Base-by-base conservation (phyloP, 164 flowering plant species). In the Vitis amurensis region DNA sequence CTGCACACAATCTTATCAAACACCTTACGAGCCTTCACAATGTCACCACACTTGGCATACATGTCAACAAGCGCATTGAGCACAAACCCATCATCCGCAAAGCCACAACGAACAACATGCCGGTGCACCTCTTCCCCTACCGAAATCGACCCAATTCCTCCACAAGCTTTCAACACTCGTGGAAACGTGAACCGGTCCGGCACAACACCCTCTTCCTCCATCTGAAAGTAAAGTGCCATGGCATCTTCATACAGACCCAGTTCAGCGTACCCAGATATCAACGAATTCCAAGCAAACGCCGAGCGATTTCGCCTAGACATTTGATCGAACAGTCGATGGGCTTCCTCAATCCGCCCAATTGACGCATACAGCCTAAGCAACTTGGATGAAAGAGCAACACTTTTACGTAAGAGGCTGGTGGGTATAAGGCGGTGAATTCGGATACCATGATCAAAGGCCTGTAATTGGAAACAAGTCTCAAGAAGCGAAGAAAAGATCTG, bases 11-110 rank as follows among this genome's bases (percentile, higher is more conserved):
- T 89, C 49, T 66, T 75, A 59, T 88, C 82, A 63, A 92, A 94
- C 27, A 89, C 76, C 69, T 81, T 86, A 37, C 91, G 67, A n/a
- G 97, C 97, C 76, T 78, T 86, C 13, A 83, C 88, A 74, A 94
- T 89, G 79, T 91, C 91, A 4, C 98, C 98, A 29, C 97, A 92
- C 64, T 92, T 94, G 2, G 97, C 90, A 71, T 92, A 94, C 97
- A 92, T 91, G 61, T 88, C 93, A 30, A 92, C 90, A 29, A 92
- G 88, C 0, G 92, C 92, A 76, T 92, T 92, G 9, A 80, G 82
- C 47, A 89, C 93, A 66, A 82, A 88, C 53, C 69, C 81, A 73
- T 92, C 87, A 52, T 55, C 47, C 2, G 59, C 81, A 72, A 87
- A 89, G 2, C 98, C 97, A 50, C 67, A 71, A 4, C 92, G 81